phyloP scores from a whole-genome alignment of 1,139 yeast species.

The Candida neerlandica region DNA sequence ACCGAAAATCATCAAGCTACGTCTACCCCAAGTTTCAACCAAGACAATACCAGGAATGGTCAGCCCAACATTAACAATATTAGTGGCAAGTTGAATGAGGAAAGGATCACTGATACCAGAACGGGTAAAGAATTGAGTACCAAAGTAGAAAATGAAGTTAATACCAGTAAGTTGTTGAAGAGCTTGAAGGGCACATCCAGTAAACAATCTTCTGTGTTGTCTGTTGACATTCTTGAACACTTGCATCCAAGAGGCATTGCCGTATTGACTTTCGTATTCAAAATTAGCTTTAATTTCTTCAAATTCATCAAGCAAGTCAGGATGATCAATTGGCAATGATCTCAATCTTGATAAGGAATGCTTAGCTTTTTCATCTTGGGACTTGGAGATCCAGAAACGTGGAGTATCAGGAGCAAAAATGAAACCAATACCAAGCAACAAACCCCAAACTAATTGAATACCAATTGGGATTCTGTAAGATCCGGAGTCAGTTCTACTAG shows the following conservation, averaged over 20 bases:
- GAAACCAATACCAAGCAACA: constrained; percentile 48
- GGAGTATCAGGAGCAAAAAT: constrained; percentile 77
- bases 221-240: constrained; percentile 36
- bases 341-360: constrained; percentile 35
- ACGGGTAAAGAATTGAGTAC: constrained; percentile 63
- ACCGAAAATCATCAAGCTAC: constrained; percentile 49
- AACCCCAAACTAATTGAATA: constrained; percentile 45
- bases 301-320: constrained; percentile 41
- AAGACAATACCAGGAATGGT: constrained; percentile 42
- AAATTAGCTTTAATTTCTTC: constrained; percentile 42
- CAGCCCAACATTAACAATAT: constrained; percentile 40
- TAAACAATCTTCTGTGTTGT: constrained; percentile 38
- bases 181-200: constrained; percentile 42
- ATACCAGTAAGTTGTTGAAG: constrained; percentile 77
- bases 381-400: constrained; percentile 62
- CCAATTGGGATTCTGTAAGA: constrained; percentile 73
- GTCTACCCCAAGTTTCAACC: constrained; percentile 40
- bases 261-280: constrained; percentile 35
- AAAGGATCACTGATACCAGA: constrained; percentile 54
- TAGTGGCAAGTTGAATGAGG: constrained; percentile 37
- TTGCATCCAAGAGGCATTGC: constrained; percentile 35
- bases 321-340: constrained; percentile 41
- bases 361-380: constrained; percentile 58
- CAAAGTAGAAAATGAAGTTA: constrained; percentile 70
- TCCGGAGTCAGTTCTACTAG: constrained; percentile 48